Conservation (phyloP, 208 protist species). For the Trypanosoma rangeli region DNA sequence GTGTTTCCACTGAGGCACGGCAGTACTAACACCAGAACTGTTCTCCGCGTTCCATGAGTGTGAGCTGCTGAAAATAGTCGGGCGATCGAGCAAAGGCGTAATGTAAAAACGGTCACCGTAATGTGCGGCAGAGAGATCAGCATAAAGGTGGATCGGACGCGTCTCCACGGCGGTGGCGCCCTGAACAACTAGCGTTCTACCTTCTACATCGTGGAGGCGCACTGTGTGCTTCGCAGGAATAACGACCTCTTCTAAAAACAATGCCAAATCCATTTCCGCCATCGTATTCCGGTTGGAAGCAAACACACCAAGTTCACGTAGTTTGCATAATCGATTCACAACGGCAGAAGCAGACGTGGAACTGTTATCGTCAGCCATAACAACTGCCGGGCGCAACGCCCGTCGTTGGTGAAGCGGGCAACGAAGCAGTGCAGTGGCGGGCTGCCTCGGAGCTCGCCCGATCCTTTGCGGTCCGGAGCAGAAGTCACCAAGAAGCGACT, state of each 20-base stretch:
- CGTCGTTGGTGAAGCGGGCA: background rate
- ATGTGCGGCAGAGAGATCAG: background rate
- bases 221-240: constrained; percentile 14
- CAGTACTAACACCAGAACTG: background rate
- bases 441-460: background rate
- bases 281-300: background rate
- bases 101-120: constrained; percentile 24
- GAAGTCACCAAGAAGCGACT: background rate
- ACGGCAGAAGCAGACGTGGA: background rate
- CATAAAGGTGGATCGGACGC: constrained; percentile 6
- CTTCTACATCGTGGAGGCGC: constrained; percentile 26
- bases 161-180: background rate
- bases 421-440: background rate
- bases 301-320: constrained; percentile 16
- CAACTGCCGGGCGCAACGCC: background rate
- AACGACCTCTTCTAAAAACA: constrained; percentile 14
- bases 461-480: background rate
- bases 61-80: background rate
- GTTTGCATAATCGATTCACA: background rate
- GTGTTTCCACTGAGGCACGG: constrained; percentile 49
- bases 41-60: background rate
- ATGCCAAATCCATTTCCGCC: background rate
- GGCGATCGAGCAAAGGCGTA: constrained; percentile 7
- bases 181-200: constrained; percentile 20
- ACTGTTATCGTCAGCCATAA: background rate